phyloP scores from a whole-genome alignment of 495 filamentous ascomycete genomes.

The Wilcoxina mikolae region DNA sequence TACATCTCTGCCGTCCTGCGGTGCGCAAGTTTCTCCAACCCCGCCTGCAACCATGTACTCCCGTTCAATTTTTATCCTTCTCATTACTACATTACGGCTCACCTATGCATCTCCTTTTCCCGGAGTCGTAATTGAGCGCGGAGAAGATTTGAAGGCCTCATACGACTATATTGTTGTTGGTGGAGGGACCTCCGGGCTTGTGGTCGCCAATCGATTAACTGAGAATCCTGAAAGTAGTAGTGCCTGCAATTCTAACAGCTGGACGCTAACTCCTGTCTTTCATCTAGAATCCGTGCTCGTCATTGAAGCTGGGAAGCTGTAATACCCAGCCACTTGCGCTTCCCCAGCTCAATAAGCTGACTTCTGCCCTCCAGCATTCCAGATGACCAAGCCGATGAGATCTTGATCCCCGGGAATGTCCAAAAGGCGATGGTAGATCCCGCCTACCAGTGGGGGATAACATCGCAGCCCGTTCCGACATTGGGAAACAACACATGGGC shows the following conservation, averaged over 20 bases:
- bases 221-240: slow-evolving; percentile 27
- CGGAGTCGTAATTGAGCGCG: slow-evolving; percentile 7
- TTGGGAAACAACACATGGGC: slow-evolving; percentile 25
- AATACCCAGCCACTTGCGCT: too few species aligned
- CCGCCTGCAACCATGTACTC: too few species aligned
- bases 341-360: not conserved
- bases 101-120: too few species aligned
- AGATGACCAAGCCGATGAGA: not conserved
- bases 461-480: not conserved
- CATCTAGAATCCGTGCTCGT: slow-evolving; percentile 32
- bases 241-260: not conserved
- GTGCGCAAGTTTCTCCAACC: too few species aligned
- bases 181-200: slow-evolving; percentile 38
- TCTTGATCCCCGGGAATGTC: not conserved
- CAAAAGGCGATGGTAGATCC: not conserved
- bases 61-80: too few species aligned
- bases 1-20: too few species aligned
- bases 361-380: not conserved
- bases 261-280: not conserved
- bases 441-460: not conserved
- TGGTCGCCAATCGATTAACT: slow-evolving; percentile 35
- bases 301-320: slow-evolving; percentile 34
- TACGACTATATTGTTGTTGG: slow-evolving; percentile 43
- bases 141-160: slow-evolving; percentile 1
- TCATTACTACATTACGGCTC: too few species aligned